These are phyloP conservation scores for Sclerotinia glacialis DNA, from an alignment of 2,329 filamentous ascomycete species.

Conservation along the genomic window DNA sequence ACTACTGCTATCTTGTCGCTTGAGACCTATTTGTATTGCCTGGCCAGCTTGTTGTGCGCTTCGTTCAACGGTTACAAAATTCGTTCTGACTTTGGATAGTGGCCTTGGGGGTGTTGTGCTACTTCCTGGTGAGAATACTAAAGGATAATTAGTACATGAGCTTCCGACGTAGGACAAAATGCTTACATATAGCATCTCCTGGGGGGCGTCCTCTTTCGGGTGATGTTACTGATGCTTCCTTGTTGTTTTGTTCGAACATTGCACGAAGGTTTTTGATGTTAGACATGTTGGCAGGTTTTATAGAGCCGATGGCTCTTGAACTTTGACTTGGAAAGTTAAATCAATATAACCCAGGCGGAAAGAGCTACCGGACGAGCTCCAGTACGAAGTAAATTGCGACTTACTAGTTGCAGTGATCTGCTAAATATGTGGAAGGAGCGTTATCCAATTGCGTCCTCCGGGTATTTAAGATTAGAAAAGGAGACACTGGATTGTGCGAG, in stretches of 20 bases:
- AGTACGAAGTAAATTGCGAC: constrained; percentile 20
- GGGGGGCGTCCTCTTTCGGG: constrained; percentile 67
- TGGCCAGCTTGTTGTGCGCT: constrained; percentile 39
- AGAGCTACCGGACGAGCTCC: constrained; percentile 7
- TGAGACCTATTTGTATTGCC: constrained; percentile 44
- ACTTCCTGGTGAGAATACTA: constrained; percentile 30
- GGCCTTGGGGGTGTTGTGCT: constrained; percentile 55
- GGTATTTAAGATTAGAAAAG: constrained; percentile 4
- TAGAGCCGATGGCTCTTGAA: constrained; percentile 21
- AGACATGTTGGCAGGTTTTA: constrained; percentile 30
- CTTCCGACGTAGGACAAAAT: constrained; percentile 25
- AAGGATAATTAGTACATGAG: constrained; percentile 21
- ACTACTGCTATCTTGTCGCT: constrained; percentile 39
- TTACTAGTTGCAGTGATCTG: constrained; percentile 15
- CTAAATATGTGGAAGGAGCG: constrained; percentile 12
- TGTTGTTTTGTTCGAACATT: constrained; percentile 77
- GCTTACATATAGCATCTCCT: constrained; percentile 48
- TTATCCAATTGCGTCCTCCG: constrained; percentile 17
- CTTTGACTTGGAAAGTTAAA: constrained; percentile 14
- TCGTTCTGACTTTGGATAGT: constrained; percentile 72
- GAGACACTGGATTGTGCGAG: not conserved
- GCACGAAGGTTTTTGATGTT: constrained; percentile 64
- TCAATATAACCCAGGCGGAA: constrained; percentile 11
- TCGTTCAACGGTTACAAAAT: constrained; percentile 68
- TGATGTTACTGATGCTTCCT: constrained; percentile 54